Base-by-base conservation (phyloP, 1,284 basidiomycete genomes). In the Mycena sp. region DNA sequence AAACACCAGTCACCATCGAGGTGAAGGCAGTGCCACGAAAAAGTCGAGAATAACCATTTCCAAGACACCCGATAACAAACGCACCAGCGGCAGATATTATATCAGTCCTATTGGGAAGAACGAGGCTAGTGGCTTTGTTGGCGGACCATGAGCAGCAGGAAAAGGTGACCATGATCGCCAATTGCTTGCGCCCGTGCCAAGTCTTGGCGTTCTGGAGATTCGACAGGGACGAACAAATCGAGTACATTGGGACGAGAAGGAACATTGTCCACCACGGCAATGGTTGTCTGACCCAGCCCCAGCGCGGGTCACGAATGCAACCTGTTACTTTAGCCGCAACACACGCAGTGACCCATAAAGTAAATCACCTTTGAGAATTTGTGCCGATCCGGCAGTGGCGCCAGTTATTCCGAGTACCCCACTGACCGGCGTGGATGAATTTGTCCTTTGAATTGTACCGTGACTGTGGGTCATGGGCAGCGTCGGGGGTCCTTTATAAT, bases 1-100 rank as follows among this genome's bases (percentile, higher is more conserved):
- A 78, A 17, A 95, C 91, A 26, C 93, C 91, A 3, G 92, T 92
- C n/a, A 94, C 91, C 90, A 93, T 95, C 16, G 91, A 88, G 0
- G 93, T 94, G 75, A 95, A 96, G 3, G 94, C 92, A 4, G 90
- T 91, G 51, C 92, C 94, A 28, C 88, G 85, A 69, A 90, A 85
- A 32, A 93, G 74, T 44, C 92, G 84, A 46, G 93, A 93, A 73
- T 94, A 95, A 16, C 88, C 73, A 71, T 95, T 95, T 45, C 93
- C 93, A 40, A 94, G 83, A 16, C 91, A 77, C 59, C 93, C 93
- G 67, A 95, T 90, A 56, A 91, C 86, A 71, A 94, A 87, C 19
- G 93, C 91, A n/a, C 92, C 93, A 65, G 89, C 83, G 41, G 91
- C 88, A 30, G 90, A 87, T 16, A 93, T 88, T 32, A 88, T 80